Conservation (phyloP, 2,329 filamentous ascomycete genomes). For the Stachybotrys chartarum region DNA sequence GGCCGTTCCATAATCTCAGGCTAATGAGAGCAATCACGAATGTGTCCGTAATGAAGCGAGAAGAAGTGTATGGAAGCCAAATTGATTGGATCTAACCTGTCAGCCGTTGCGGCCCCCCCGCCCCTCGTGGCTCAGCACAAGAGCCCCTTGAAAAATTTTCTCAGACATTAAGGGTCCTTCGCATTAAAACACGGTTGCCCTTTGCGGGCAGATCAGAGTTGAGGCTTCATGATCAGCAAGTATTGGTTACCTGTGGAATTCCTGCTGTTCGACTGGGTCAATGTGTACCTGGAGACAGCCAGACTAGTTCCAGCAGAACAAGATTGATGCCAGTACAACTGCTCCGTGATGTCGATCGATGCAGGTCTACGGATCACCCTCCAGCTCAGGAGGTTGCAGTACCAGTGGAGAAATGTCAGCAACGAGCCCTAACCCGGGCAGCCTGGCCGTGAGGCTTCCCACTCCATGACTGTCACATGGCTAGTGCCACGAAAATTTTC, state of each 20-base stretch:
- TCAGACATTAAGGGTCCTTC: background rate
- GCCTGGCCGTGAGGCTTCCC: background rate
- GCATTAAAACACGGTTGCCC: no score
- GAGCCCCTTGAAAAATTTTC: background rate
- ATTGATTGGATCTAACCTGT: background rate
- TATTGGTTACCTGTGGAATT: no score
- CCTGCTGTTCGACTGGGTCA: no score
- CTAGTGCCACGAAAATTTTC: conserved; percentile 8
- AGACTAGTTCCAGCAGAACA: no score
- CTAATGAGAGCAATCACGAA: background rate
- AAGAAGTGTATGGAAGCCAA: background rate
- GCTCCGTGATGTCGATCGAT: no score
- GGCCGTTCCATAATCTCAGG: background rate
- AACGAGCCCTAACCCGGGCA: background rate
- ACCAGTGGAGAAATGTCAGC: background rate
- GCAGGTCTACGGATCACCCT: no score
- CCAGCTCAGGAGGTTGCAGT: no score
- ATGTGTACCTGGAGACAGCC: no score
- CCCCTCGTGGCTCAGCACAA: background rate
- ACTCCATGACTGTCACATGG: conserved; percentile 8
- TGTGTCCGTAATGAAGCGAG: background rate
- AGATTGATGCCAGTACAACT: no score
- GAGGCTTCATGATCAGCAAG: no score
- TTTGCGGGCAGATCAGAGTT: no score
- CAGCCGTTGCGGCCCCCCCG: no score